phyloP scores from a whole-genome alignment of 345 rosid genomes.

The Trapa bicornis region DNA sequence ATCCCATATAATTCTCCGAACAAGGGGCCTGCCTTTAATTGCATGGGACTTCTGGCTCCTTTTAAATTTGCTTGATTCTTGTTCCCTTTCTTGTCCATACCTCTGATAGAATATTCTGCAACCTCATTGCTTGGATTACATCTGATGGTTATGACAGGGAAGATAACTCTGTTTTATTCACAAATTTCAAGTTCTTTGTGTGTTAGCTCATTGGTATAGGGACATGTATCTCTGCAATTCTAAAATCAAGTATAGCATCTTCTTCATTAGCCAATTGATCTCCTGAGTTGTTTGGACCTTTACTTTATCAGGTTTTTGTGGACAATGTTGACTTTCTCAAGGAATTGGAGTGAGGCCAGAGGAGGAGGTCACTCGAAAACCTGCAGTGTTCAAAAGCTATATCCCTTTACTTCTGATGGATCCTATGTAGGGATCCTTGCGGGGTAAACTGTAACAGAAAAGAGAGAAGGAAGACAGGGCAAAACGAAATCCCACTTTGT shows the following conservation, averaged over 20 bases:
- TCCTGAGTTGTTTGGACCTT: background rate
- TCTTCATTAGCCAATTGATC: background rate
- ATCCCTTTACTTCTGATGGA: background rate
- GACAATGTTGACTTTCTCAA: constrained; percentile 80
- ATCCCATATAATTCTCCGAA: background rate
- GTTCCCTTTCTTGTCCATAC: background rate
- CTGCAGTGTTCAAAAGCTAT: background rate
- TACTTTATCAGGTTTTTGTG: constrained; percentile 60
- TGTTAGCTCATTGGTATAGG: too few species aligned
- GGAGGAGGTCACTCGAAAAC: background rate
- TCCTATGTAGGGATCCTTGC: background rate
- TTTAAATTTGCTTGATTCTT: background rate
- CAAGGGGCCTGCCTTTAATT: background rate
- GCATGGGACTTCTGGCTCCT: background rate
- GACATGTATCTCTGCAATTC: too few species aligned
- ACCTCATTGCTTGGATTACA: too few species aligned
- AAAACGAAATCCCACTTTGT: background rate
- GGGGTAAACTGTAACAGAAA: background rate
- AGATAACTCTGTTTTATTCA: too few species aligned
- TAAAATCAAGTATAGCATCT: background rate
- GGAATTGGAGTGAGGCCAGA: constrained; percentile 61
- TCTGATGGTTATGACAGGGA: too few species aligned
- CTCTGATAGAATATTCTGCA: too few species aligned
- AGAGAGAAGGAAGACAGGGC: background rate
- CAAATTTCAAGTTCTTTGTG: too few species aligned